A percentile compares a stretch with the other conserved stretches of the same genome.
Conservation (phyloP, 2,329 filamentous ascomycete species). For the Trichophyton simii region DNA sequence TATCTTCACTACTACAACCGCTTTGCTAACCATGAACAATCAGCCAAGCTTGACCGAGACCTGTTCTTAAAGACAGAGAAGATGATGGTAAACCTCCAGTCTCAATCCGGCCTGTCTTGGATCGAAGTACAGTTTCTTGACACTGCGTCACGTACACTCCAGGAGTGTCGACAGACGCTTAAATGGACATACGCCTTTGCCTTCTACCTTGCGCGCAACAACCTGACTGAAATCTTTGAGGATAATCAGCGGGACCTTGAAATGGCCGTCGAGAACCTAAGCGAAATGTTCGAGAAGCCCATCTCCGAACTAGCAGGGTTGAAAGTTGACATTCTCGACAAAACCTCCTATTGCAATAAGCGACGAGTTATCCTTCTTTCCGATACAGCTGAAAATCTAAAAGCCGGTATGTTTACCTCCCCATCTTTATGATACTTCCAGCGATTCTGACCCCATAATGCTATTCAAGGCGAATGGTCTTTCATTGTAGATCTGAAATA, state of each 20-base stretch:
- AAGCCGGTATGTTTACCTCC: slow-evolving; percentile 52
- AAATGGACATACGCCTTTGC: slow-evolving; percentile 99
- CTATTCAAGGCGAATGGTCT: slow-evolving; percentile 30
- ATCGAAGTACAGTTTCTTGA: slow-evolving; percentile 98
- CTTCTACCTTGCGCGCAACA: slow-evolving; percentile 92
- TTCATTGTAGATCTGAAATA: slow-evolving; percentile 29
- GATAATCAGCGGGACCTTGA: slow-evolving; percentile 98
- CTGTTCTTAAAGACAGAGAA: slow-evolving; percentile 93
- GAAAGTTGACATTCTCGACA: slow-evolving; percentile 97
- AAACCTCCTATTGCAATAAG: slow-evolving; percentile 93
- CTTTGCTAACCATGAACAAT: slow-evolving; percentile 97
- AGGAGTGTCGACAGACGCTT: slow-evolving; percentile 92
- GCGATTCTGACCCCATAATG: background rate
- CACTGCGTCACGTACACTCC: slow-evolving; percentile 80
- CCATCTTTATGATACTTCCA: background rate
- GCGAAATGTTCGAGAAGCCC: slow-evolving; percentile 99
- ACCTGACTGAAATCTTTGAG: slow-evolving; percentile 92
- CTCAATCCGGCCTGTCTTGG: slow-evolving; percentile 91
- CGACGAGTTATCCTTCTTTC: slow-evolving; percentile 77
- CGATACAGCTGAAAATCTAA: slow-evolving; percentile 85
- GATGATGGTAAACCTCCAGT: slow-evolving; percentile 96
- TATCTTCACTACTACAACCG: slow-evolving; percentile 99
- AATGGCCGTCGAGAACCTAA: slow-evolving; percentile 89
- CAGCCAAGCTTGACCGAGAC: slow-evolving; percentile 89
- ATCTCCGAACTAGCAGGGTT: slow-evolving; percentile 72